Evolutionary conservation across 2,329 filamentous ascomycete genomes (phyloP), one percentile per base, ranked within the genome.

Genomic region (Botrytis squamosa): DNA sequence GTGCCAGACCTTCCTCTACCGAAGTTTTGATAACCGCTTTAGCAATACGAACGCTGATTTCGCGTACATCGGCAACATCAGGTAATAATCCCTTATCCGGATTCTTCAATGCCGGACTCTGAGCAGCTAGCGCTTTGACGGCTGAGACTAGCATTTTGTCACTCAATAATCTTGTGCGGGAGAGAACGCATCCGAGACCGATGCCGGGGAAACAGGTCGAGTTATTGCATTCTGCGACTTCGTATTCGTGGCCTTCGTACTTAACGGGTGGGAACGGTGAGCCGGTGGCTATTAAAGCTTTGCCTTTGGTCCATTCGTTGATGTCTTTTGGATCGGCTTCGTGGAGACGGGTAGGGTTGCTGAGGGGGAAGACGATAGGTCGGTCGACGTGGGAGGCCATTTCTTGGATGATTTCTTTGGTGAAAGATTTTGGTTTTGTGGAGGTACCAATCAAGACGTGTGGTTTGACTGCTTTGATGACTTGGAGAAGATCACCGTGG

Each of bases 361-460:
- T 95, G 1, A 97, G 87, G 0, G 94, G 94, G 75, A 97, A 89
- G 74, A 94, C 86, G 71, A 93, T 89, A n/a, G 94, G 94, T 0
- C 91, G 87, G 0, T 91, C 86, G 4, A 92, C 88, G 78, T 94
- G 88, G 52, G 87, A 85, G 2, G 91, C 89, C 93, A 97, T 97
- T 77, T 92, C 92, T 64, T 86, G 85, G 18, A 97, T 85, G 42
- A 94, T 84, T 3, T 93, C 88, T 77, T 94, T 85, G 0, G 88
- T 95, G 82, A 97, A 97, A 0, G 93, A 85, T 3, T 88, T 88
- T 0, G 93, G 91, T 16, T 90, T 88, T 0, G 94, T 97, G 0
- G 93, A 96, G 0, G 93, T 97, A 20, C 94, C 94, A 75, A 97
- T 90, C 0, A 97, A 85, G 1, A 95, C 91, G 77, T 97, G 92